Conservation (phyloP, 257 asterid genomes). For the Nicotiana tomentosiformis region DNA sequence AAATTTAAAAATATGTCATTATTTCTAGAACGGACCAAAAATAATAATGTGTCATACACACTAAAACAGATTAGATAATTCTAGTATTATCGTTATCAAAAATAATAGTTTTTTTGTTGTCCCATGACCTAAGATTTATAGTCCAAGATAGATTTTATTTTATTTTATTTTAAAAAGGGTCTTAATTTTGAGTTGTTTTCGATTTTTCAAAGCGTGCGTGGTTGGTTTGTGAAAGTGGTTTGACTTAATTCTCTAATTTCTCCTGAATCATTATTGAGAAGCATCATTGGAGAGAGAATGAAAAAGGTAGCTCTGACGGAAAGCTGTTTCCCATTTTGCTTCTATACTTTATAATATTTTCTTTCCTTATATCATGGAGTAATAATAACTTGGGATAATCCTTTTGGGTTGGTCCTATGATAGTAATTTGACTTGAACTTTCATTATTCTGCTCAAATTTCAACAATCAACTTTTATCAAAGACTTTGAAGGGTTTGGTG, state of each 20-base stretch:
- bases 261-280: slow-evolving; percentile 25
- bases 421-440: neutral
- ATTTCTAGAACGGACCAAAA: too few relatives aligned
- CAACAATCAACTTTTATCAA: neutral
- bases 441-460: neutral
- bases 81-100: too few relatives aligned
- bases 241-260: slow-evolving; percentile 24
- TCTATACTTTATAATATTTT: neutral
- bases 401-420: neutral
- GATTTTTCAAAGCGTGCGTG: neutral
- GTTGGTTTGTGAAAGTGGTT: slow-evolving; percentile 28
- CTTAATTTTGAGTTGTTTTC: neutral
- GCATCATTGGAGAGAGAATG: slow-evolving; percentile 22
- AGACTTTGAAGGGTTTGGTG: neutral
- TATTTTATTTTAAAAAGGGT: neutral
- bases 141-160: neutral
- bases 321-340: slow-evolving; percentile 2
- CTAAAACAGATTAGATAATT: too few relatives aligned
- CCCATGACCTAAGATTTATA: neutral
- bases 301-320: neutral
- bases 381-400: neutral
- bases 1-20: too few relatives aligned
- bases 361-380: neutral
- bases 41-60: too few relatives aligned
- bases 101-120: neutral